These are phyloP conservation scores for Torulaspora microellipsoides DNA, from an alignment of 805 yeast species.

Conservation along the genomic window DNA sequence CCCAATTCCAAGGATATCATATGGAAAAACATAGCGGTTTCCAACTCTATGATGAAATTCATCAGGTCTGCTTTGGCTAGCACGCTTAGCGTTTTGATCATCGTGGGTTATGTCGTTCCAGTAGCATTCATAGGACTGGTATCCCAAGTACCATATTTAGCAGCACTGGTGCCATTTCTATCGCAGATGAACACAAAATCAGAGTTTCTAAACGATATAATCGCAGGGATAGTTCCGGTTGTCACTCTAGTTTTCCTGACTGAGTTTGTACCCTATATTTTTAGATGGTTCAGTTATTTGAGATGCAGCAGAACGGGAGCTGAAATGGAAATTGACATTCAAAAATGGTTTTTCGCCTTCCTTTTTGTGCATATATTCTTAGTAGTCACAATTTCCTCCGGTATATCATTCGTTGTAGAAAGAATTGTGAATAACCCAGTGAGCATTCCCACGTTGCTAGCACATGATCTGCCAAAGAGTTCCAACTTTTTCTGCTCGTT, in stretches of 20 bases:
- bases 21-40: constrained; percentile 58
- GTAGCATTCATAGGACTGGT: constrained; percentile 75
- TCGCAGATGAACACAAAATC: constrained; percentile 55
- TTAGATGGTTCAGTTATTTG: constrained; percentile 48
- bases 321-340: constrained; percentile 64
- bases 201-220: constrained; percentile 44
- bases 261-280: constrained; percentile 54
- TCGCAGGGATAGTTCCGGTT: constrained; percentile 66
- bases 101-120: constrained; percentile 73
- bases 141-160: constrained; percentile 65
- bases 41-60: constrained; percentile 36
- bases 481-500: constrained; percentile 83
- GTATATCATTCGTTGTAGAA: constrained; percentile 59
- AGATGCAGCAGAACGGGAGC: constrained; percentile 61
- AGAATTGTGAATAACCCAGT: constrained; percentile 65
- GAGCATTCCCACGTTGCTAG: constrained; percentile 65
- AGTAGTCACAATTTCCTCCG: constrained; percentile 81
- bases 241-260: constrained; percentile 59
- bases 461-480: constrained; percentile 77
- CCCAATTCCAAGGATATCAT: constrained; percentile 63
- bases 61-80: constrained; percentile 44
- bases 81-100: constrained; percentile 44
- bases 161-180: constrained; percentile 56
- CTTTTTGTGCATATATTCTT: constrained; percentile 77
- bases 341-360: constrained; percentile 72